Conservation (phyloP, 345 rosid genomes). For the Luvunga scandens region DNA sequence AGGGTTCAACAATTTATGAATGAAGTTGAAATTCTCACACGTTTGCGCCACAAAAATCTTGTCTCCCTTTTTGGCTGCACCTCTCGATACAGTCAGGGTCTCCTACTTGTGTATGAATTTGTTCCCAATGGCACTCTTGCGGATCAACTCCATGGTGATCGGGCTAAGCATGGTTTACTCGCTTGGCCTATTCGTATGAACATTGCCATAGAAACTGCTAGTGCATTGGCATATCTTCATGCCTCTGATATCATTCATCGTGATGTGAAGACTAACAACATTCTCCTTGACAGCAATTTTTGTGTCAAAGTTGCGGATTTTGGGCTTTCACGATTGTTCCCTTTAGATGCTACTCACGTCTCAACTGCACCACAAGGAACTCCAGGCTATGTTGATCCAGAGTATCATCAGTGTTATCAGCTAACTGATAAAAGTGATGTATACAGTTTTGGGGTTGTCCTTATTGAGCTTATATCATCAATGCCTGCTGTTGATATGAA, state of each 20-base stretch:
- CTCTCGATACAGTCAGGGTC: slow-evolving; percentile 49
- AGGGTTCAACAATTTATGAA: slow-evolving; percentile 52
- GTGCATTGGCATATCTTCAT: slow-evolving; percentile 64
- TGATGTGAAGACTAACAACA: slow-evolving; percentile 64
- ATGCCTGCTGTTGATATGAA: slow-evolving; percentile 68
- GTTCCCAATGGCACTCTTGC: slow-evolving; percentile 62
- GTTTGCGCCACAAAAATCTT: slow-evolving; percentile 60
- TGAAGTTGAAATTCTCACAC: slow-evolving; percentile 55
- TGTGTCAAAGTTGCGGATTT: slow-evolving; percentile 69
- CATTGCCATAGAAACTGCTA: slow-evolving; percentile 64
- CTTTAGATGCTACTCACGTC: slow-evolving; percentile 53
- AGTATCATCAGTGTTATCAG: slow-evolving; percentile 59
- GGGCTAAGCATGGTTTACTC: slow-evolving; percentile 26
- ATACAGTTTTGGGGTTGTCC: slow-evolving; percentile 75
- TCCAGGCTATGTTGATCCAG: slow-evolving; percentile 69
- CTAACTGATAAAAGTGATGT: slow-evolving; percentile 70
- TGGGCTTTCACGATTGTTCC: slow-evolving; percentile 57
- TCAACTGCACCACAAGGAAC: slow-evolving; percentile 79
- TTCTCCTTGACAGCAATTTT: slow-evolving; percentile 55
- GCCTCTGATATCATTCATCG: slow-evolving; percentile 60
- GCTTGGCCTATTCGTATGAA: slow-evolving; percentile 53
- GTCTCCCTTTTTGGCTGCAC: slow-evolving; percentile 73
- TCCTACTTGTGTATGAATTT: slow-evolving; percentile 66
- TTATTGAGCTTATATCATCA: slow-evolving; percentile 56
- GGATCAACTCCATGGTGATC: slow-evolving; percentile 58